Evolutionary conservation across 306 rosid genomes (phyloP).

Genomic region (Pterocarpus macrocarpus): DNA sequence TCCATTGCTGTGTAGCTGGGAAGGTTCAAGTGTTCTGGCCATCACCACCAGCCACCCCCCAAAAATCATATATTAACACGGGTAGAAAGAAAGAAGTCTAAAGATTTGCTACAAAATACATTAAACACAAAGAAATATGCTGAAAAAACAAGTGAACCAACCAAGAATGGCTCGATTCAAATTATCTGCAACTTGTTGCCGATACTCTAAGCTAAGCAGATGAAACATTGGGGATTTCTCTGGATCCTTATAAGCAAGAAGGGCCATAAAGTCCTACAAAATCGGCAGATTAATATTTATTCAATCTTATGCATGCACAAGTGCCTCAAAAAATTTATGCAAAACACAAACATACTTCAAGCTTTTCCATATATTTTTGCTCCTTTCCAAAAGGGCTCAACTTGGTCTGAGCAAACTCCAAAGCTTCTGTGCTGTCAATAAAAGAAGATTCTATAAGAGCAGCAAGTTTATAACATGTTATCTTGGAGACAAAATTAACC

Average conservation of each 20-base stretch:
- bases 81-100: conserved; percentile 17
- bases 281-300: conserved; percentile 29
- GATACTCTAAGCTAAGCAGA: conserved; percentile 79
- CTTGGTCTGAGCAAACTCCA: conserved; percentile 87
- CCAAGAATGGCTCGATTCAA: conserved; percentile 87
- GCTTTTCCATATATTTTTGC: conserved; percentile 64
- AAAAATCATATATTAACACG: not conserved
- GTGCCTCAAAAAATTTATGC: not conserved
- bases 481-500: conserved; percentile 24
- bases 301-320: not conserved
- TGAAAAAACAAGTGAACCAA: conserved; percentile 54
- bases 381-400: conserved; percentile 82
- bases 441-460: conserved; percentile 49
- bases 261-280: conserved; percentile 81
- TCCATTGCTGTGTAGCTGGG: conserved; percentile 88
- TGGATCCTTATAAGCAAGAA: conserved; percentile 94
- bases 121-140: conserved; percentile 20
- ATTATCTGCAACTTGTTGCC: conserved; percentile 81
- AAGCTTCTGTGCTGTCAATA: conserved; percentile 94
- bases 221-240: conserved; percentile 91
- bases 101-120: conserved; percentile 17
- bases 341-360: conserved; percentile 60
- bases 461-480: conserved; percentile 28
- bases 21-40: conserved; percentile 73
- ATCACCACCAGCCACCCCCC: conserved; percentile 48